Conservation (phyloP, 352 stramenopile genomes). For the Phytopythium litorale region DNA sequence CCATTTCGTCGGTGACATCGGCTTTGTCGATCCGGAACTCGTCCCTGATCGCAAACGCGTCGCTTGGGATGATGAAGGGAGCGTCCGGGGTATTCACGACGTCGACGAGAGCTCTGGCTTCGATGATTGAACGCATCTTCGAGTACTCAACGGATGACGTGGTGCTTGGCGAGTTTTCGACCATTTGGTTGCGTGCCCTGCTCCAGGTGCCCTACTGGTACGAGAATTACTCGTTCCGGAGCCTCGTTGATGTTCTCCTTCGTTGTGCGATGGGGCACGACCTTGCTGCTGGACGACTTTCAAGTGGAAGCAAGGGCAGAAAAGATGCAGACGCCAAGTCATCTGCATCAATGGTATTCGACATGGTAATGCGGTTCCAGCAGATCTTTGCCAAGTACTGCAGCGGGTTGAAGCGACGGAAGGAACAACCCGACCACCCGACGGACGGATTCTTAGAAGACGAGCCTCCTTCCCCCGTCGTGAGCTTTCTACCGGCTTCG, state of each 20-base stretch:
- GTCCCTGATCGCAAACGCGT: constrained; percentile 31
- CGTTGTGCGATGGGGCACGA: constrained; percentile 57
- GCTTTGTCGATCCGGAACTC: constrained; percentile 47
- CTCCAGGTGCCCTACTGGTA: constrained; percentile 78
- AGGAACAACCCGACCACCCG: constrained; percentile 22
- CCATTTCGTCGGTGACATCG: constrained; percentile 31
- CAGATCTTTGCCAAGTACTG: constrained; percentile 34
- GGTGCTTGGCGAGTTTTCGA: constrained; percentile 30
- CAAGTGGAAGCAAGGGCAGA: not conserved
- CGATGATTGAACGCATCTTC: constrained; percentile 56
- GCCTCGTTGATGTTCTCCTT: constrained; percentile 64
- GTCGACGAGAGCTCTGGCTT: constrained; percentile 52
- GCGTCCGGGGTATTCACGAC: constrained; percentile 33
- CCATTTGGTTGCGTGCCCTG: constrained; percentile 61
- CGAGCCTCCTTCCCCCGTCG: constrained; percentile 25
- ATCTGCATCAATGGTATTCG: constrained; percentile 22
- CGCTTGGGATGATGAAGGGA: constrained; percentile 35
- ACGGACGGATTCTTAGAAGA: constrained; percentile 33
- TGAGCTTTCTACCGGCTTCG: constrained; percentile 63
- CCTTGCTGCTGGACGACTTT: not conserved
- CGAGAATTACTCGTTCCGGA: constrained; percentile 62
- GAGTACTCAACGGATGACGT: constrained; percentile 44
- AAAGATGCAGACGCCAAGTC: not conserved
- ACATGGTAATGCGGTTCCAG: constrained; percentile 34
- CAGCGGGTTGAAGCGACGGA: constrained; percentile 21